phyloP scores from a whole-genome alignment of 345 rosid genomes.

The Lumnitzera racemosa region DNA sequence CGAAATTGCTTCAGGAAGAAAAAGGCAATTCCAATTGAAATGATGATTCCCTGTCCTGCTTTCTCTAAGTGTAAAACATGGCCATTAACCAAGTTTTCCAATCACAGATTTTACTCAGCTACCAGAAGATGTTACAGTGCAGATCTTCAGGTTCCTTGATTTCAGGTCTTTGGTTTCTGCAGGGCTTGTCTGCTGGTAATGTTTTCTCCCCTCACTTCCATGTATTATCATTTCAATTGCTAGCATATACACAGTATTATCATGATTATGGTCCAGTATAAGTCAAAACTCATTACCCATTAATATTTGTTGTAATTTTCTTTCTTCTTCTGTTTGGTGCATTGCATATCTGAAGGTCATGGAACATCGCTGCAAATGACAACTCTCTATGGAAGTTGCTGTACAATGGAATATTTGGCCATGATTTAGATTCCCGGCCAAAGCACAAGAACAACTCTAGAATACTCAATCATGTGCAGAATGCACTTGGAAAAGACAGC shows the following conservation, averaged over 20 bases:
- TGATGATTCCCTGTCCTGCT: too few species aligned
- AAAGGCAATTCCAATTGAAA: constrained; percentile 19
- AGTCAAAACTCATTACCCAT: too few species aligned
- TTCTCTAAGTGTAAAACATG: neutral
- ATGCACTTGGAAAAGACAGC: constrained; percentile 1
- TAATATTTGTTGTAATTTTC: neutral
- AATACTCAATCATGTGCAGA: constrained; percentile 3
- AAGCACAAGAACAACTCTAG: constrained; percentile 1
- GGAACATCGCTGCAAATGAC: constrained; percentile 63
- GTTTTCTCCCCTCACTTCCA: constrained; percentile 4
- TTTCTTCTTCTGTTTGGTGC: neutral
- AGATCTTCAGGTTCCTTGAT: constrained; percentile 65
- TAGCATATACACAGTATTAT: too few species aligned
- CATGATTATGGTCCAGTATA: too few species aligned
- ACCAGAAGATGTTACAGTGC: constrained; percentile 61
- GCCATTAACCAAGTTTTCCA: neutral
- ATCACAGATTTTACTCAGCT: constrained; percentile 46
- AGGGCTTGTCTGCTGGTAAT: constrained; percentile 61
- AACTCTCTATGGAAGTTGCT: constrained; percentile 49
- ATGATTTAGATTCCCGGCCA: constrained; percentile 9
- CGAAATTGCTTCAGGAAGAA: constrained; percentile 36
- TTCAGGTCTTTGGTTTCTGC: constrained; percentile 47
- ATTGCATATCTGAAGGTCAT: constrained; percentile 46
- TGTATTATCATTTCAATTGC: neutral
- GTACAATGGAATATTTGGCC: constrained; percentile 30